These are phyloP conservation scores for Setaria italica DNA, from an alignment of 202 grass and related monocot genomes.

Conservation along the genomic window DNA sequence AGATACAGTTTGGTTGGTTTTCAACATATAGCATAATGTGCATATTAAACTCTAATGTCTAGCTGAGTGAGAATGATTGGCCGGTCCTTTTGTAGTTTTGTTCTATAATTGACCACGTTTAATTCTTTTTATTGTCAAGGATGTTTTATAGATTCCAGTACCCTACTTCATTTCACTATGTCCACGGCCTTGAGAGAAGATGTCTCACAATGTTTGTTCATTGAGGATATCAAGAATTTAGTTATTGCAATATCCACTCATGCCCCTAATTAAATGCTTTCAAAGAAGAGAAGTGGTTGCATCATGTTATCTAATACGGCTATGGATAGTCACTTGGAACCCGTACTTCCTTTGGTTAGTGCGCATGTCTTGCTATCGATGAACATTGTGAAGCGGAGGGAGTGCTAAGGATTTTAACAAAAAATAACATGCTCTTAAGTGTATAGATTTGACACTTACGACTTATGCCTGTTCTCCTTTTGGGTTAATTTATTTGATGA, in stretches of 20 bases:
- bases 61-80: slow-evolving; percentile 7
- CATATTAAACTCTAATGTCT: slow-evolving; percentile 33
- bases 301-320: background rate
- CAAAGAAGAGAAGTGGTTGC: background rate
- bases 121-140: slow-evolving; percentile 22
- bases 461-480: background rate
- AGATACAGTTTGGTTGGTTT: slow-evolving; percentile 6
- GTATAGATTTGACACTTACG: background rate
- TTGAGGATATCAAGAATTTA: background rate
- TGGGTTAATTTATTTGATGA: slow-evolving; percentile 30
- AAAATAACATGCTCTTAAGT: background rate
- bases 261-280: background rate
- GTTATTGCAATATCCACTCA: background rate
- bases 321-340: background rate
- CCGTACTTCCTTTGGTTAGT: background rate
- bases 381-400: background rate
- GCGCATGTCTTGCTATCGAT: background rate
- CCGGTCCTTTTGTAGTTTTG: background rate
- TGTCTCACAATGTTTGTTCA: background rate
- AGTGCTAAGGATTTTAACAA: slow-evolving; percentile 2
- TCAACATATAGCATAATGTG: background rate
- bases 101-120: slow-evolving; percentile 7
- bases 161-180: background rate
- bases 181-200: background rate
- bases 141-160: slow-evolving; percentile 4